Conservation (phyloP, 257 asterid species). For the Solanum clarkiae region DNA sequence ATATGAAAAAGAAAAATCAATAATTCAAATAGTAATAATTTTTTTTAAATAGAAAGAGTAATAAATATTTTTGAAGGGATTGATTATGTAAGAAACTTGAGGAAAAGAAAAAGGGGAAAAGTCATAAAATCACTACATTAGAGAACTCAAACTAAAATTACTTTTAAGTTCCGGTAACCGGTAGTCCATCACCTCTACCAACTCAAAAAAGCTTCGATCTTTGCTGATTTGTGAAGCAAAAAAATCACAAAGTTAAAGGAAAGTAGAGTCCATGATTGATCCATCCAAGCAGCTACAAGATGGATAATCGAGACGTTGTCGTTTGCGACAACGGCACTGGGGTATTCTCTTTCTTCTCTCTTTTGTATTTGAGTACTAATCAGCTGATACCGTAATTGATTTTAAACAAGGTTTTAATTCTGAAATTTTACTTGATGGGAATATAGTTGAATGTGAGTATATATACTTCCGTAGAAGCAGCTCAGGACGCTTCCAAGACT, state of each 20-base stretch:
- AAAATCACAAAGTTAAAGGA: background rate
- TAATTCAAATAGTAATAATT: too few relatives aligned
- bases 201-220: background rate
- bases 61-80: background rate
- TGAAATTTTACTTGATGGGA: background rate
- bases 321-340: constrained; percentile 98
- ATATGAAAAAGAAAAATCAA: too few relatives aligned
- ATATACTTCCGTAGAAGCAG: background rate
- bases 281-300: constrained; percentile 2
- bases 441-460: background rate
- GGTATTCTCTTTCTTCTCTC: constrained; percentile 24
- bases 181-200: background rate
- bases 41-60: too few relatives aligned
- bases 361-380: background rate
- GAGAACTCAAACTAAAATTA: background rate
- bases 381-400: background rate
- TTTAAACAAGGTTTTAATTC: background rate
- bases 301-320: constrained; percentile 82
- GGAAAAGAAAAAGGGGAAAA: background rate
- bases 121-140: background rate
- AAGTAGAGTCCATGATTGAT: background rate
- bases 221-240: background rate
- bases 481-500: background rate
- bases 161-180: background rate
- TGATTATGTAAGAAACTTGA: background rate